These are phyloP conservation scores for Malbranchea cinnamomea DNA, from an alignment of 2,329 filamentous ascomycete genomes.

Conservation along the genomic window DNA sequence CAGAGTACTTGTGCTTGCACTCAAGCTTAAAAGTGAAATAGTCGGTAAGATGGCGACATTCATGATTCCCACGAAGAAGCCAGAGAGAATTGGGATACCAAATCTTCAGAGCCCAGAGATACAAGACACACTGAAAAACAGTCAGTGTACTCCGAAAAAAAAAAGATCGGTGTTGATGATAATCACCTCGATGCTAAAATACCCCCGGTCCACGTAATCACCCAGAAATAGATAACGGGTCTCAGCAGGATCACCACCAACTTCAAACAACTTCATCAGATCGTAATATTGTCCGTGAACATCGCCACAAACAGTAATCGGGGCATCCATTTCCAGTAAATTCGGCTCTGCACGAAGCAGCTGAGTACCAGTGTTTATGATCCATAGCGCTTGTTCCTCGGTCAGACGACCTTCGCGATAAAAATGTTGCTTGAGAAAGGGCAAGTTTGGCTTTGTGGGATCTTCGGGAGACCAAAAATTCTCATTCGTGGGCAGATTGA, in stretches of 20 bases:
- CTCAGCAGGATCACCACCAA: conserved; percentile 90
- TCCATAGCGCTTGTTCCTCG: conserved; percentile 94
- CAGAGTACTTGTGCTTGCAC: conserved; percentile 99
- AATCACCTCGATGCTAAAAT: conserved; percentile 85
- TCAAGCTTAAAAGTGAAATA: conserved; percentile 99
- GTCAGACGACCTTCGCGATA: conserved; percentile 94
- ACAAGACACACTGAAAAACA: conserved; percentile 60
- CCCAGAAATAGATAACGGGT: conserved; percentile 94
- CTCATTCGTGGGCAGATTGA: conserved; percentile 80
- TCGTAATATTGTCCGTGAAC: conserved; percentile 99
- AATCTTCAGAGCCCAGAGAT: conserved; percentile 96
- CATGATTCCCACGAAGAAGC: conserved; percentile 94
- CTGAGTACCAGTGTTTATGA: conserved; percentile 76
- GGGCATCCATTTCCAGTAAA: conserved; percentile 96
- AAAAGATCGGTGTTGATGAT: neutral
- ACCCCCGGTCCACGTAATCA: conserved; percentile 95
- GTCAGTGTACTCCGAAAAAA: conserved; percentile 18
- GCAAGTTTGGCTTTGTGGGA: conserved; percentile 74
- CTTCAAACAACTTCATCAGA: conserved; percentile 98
- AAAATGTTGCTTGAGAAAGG: conserved; percentile 95
- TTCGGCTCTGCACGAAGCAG: conserved; percentile 83
- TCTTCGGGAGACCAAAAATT: conserved; percentile 86
- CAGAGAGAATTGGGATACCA: conserved; percentile 97
- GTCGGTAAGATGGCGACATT: conserved; percentile 95
- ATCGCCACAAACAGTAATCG: conserved; percentile 96